Conservation (phyloP, 164 flowering plant genomes). For the Magnolia changhungtana region DNA sequence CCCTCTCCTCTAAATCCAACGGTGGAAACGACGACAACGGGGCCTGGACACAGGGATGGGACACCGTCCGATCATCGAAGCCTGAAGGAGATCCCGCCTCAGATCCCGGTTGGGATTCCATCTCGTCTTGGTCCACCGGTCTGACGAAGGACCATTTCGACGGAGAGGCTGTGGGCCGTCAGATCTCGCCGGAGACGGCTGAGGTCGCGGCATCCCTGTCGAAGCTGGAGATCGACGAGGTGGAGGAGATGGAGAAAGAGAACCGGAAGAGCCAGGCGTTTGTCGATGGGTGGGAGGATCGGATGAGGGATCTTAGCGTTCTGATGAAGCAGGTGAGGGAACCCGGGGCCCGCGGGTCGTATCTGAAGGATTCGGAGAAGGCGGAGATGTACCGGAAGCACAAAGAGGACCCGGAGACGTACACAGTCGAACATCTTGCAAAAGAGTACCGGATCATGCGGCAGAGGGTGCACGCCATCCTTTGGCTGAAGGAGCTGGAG, state of each 20-base stretch:
- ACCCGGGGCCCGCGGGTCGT: slow-evolving; percentile 86
- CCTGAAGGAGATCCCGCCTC: slow-evolving; percentile 17
- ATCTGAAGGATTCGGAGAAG: slow-evolving; percentile 84
- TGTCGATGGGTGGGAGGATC: slow-evolving; percentile 48
- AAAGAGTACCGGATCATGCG: slow-evolving; percentile 87
- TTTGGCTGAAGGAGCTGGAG: slow-evolving; percentile 83
- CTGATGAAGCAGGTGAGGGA: slow-evolving; percentile 73
- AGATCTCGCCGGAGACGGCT: slow-evolving; percentile 5
- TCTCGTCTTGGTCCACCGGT: slow-evolving; percentile 77
- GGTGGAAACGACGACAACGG: slow-evolving; percentile 18
- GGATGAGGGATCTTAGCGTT: slow-evolving; percentile 39
- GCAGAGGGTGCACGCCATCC: slow-evolving; percentile 91
- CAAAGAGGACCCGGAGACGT: slow-evolving; percentile 76
- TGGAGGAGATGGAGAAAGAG: slow-evolving; percentile 33
- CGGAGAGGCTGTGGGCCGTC: slow-evolving; percentile 58
- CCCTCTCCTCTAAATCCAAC: slow-evolving; percentile 30
- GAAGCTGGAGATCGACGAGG: slow-evolving; percentile 9
- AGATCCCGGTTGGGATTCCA: slow-evolving; percentile 50
- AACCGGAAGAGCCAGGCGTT: slow-evolving; percentile 33
- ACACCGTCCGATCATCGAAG: slow-evolving; percentile 2
- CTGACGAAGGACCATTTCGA: slow-evolving; percentile 76
- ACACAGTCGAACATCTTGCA: slow-evolving; percentile 80
- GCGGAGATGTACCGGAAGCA: slow-evolving; percentile 78
- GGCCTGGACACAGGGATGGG: slow-evolving; percentile 21
- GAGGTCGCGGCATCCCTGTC: neutral